phyloP scores from a whole-genome alignment of 1,284 basidiomycete species.

The Pseudozyma pruni region DNA sequence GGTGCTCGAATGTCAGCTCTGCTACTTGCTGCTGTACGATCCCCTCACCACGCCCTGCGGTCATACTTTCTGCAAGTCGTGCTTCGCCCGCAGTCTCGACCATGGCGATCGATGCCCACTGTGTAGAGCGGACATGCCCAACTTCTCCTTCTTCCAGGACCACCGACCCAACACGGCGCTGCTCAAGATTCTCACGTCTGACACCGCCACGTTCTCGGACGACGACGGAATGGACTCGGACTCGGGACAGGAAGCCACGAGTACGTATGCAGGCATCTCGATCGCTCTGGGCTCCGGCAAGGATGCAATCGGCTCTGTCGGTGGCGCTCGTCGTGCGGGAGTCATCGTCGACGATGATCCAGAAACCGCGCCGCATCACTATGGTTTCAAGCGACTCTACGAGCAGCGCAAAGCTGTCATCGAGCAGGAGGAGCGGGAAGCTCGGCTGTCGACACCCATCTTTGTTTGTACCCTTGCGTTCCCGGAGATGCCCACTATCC shows the following conservation, averaged over 20 bases:
- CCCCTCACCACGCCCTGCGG: slow-evolving; percentile 93
- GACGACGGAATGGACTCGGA: slow-evolving; percentile 36
- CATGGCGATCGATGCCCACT: slow-evolving; percentile 84
- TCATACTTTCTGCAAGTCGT: slow-evolving; percentile 90
- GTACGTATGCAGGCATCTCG: slow-evolving; percentile 29
- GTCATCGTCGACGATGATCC: slow-evolving; percentile 42
- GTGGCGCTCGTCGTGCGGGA: not conserved
- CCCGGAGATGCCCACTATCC: slow-evolving; percentile 85
- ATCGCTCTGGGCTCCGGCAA: slow-evolving; percentile 7
- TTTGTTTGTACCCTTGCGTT: slow-evolving; percentile 90
- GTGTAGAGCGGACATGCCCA: slow-evolving; percentile 81
- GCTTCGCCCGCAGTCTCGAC: slow-evolving; percentile 87
- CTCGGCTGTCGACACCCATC: slow-evolving; percentile 84
- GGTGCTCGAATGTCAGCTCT: slow-evolving; percentile 89
- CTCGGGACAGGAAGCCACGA: slow-evolving; percentile 21
- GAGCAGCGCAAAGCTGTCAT: slow-evolving; percentile 74
- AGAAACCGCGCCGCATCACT: slow-evolving; percentile 35
- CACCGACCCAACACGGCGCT: slow-evolving; percentile 66
- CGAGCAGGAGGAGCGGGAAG: slow-evolving; percentile 79
- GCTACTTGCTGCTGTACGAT: slow-evolving; percentile 82
- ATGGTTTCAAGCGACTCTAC: slow-evolving; percentile 63
- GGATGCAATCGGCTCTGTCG: not conserved
- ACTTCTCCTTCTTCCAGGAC: slow-evolving; percentile 82
- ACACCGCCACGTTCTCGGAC: slow-evolving; percentile 46
- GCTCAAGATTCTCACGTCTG: slow-evolving; percentile 50